These are phyloP conservation scores for Tulasnella sp. DNA, from an alignment of 768 basidiomycete species.

Conservation along the genomic window DNA sequence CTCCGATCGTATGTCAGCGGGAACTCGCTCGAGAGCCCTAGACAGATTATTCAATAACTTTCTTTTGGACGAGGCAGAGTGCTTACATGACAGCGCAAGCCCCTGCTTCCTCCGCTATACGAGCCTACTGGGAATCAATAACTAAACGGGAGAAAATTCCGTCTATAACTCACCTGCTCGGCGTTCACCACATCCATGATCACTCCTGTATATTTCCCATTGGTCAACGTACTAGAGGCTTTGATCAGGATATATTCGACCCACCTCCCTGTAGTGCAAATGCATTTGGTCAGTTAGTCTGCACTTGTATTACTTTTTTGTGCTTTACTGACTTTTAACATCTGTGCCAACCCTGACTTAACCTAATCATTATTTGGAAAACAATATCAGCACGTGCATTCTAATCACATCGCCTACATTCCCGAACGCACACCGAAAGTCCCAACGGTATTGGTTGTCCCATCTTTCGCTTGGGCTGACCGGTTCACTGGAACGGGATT, in stretches of 20 bases:
- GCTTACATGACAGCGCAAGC: conserved; percentile 85
- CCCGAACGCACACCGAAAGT: conserved; percentile 48
- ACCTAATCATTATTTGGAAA: too few relatives aligned
- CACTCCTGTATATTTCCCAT: conserved; percentile 49
- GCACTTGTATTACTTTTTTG: conserved; percentile 13
- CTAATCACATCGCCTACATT: conserved; percentile 3
- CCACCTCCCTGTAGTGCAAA: conserved; percentile 1
- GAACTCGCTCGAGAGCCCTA: conserved; percentile 73
- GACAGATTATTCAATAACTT: background rate
- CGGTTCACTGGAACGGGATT: too few relatives aligned
- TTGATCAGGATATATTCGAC: conserved; percentile 8
- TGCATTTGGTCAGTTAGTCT: background rate
- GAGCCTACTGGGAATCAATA: conserved; percentile 42
- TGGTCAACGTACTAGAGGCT: conserved; percentile 14
- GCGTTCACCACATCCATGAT: conserved; percentile 93
- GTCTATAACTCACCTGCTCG: conserved; percentile 36
- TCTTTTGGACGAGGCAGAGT: background rate
- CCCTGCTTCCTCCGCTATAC: conserved; percentile 93
- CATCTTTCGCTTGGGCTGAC: too few relatives aligned
- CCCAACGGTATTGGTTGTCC: conserved; percentile 45
- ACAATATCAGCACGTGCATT: background rate
- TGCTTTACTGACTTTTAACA: conserved; percentile 62
- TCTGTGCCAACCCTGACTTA: conserved; percentile 89
- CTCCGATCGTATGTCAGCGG: conserved; percentile 81
- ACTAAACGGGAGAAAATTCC: too few relatives aligned